phyloP scores from a whole-genome alignment of 768 basidiomycete species.

The Auricularia auricula-judae region DNA sequence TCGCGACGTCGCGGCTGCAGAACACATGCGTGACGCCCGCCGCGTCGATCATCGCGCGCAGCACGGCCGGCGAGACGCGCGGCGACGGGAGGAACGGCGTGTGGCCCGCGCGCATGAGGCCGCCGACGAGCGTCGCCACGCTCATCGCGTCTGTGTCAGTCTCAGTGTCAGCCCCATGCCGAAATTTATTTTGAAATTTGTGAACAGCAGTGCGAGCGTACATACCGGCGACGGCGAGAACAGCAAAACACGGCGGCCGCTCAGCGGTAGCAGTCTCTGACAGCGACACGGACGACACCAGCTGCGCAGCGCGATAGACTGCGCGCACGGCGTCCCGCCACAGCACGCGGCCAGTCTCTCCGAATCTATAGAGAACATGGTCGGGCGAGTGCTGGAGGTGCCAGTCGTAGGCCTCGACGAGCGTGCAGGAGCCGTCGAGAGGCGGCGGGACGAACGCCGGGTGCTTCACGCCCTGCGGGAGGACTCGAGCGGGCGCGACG shows the following conservation, averaged over 20 bases:
- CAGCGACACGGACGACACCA: background rate
- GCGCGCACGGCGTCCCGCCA: background rate
- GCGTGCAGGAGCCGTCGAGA: slow-evolving; percentile 20
- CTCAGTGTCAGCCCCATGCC: background rate
- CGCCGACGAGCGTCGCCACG: background rate
- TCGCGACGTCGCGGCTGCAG: background rate
- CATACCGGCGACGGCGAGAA: background rate
- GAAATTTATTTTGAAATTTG: too few species aligned
- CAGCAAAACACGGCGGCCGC: background rate
- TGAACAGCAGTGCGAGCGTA: background rate
- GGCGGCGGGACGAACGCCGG: slow-evolving; percentile 25
- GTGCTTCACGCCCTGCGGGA: slow-evolving; percentile 16
- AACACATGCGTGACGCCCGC: background rate
- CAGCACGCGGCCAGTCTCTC: background rate
- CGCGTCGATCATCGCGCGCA: background rate
- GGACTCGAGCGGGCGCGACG: background rate
- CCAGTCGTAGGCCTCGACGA: slow-evolving; percentile 26
- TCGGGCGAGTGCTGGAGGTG: slow-evolving; percentile 17
- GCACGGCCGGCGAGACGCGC: background rate
- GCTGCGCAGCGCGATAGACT: background rate
- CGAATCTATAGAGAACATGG: slow-evolving; percentile 16
- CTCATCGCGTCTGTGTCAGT: background rate
- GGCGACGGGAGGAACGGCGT: background rate
- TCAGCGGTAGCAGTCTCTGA: background rate
- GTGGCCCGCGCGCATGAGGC: background rate